Percentiles rank a stretch among this genome's conserved stretches.
Evolutionary conservation across 306 rosid species (phyloP).

Genomic region (Citrullus amarus): DNA sequence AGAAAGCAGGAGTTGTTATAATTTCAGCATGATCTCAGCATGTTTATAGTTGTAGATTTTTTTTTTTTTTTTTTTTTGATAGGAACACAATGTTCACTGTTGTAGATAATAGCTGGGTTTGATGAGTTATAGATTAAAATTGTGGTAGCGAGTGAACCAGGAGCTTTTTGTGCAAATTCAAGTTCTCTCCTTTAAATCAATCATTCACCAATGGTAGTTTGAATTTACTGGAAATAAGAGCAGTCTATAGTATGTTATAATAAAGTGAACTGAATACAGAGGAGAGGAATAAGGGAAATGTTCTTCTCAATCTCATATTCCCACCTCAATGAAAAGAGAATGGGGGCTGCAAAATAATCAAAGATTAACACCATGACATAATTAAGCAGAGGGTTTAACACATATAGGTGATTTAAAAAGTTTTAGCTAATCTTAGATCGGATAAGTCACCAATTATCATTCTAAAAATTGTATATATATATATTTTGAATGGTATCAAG

Average conservation of each 20-base stretch:
- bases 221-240: neutral
- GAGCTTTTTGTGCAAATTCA: neutral
- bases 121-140: neutral
- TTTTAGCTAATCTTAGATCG: neutral
- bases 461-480: neutral
- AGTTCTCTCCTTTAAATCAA: neutral
- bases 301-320: neutral
- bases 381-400: neutral
- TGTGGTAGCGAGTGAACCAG: neutral
- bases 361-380: neutral
- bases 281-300: neutral
- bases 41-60: neutral
- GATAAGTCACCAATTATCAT: neutral
- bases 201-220: neutral
- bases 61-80: neutral
- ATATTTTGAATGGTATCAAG: no score
- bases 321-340: neutral
- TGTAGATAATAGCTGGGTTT: neutral
- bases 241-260: neutral
- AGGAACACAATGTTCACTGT: neutral
- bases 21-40: neutral
- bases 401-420: neutral
- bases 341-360: neutral
- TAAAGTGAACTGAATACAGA: neutral
- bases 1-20: neutral